Evolutionary conservation across 306 rosid genomes (phyloP), one percentile per base, ranked within the genome.

Genomic region (Arachis stenosperma): DNA sequence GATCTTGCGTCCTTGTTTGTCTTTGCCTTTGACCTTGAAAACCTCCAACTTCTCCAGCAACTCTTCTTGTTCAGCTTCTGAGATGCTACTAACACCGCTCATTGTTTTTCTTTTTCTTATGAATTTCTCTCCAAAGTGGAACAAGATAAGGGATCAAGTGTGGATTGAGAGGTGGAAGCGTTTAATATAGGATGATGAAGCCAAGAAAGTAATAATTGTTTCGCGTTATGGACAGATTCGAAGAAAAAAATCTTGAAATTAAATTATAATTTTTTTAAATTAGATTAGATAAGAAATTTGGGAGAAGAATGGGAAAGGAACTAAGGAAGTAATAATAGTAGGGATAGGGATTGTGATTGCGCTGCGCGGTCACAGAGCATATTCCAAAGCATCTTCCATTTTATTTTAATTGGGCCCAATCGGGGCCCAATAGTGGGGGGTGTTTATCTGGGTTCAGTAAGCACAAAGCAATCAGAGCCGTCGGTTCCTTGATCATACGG

Each of bases 1-100:
- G 84, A 94, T 83, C 78, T 76, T 82, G 75, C 90, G 87, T 33
- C 95, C 92, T 0, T 84, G 97, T 3, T 90, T 94, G 59, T 94
- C 97, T 52, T 73, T 75, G 52, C 99, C 97, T 72, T 84, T 84
- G 91, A 94, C 83, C 81, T 84, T 84, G 93, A 94, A 91, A 52
- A 89, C 82, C 37, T 88, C 81, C 17, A 86, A 80, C 54, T 83
- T 89, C 0, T 91, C 89, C n/a, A 92, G 76, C 64, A 94, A 81
- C 4, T 80, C 81, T 50, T 76, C 84, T 47, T 84, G 94, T 22
- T 88, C 90, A 40, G 81, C 44, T 40, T 83, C 81, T 30, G 96
- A 85, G 9, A 84, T 75, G 15, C 79, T 68, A 7, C 65, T 5
- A 33, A 53, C 91, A 87, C 87, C 33, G 71, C 65, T 47, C 51